Evolutionary conservation across 2,329 filamentous ascomycete species (phyloP), one percentile per base, ranked within the genome.

Genomic region (Claviceps purpurea): DNA sequence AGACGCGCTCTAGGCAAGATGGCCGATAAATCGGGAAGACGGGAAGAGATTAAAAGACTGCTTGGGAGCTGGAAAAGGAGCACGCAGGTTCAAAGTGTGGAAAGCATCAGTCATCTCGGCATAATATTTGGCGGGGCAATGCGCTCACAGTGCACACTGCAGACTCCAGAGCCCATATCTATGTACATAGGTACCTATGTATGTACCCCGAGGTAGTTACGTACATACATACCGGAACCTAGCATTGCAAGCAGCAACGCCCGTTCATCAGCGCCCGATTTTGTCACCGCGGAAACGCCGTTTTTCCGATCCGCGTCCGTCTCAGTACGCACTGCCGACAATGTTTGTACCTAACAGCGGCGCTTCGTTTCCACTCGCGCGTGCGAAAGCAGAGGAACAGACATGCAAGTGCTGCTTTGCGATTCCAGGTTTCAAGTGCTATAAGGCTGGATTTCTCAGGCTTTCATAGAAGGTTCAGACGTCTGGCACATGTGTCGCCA

Each of bases 51-150:
- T n/a, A 37, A 41, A 48, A 40, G 40, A 50, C 11, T 34, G 24
- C 6, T n/a, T 47, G 26, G 26, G 24, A n/a, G 13, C 16, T 20
- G 44, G 47, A 53, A 34, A 42, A 43, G 30, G 18, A 46, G 46
- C 30, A 49, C 37, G 40, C 48, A 49, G 44, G 61, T 59, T 56
- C 60, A 55, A 58, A 54, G 54, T 58, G 51, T 47, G 47, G 39
- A 51, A 47, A 37, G 20, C 37, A 50, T 54, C 53, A 48, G 45
- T 45, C 41, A 43, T 56, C 46, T 56, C 57, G 55, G 57, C 45
- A 37, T 24, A 22, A 52, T 44, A 26, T 52, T 64, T 64, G 63
- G 64, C 62, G 64, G 64, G 64, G 64, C 63, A 64, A 60, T 61
- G 46, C 54, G 53, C 47, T 49, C 34, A 26, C 18, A 40, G 34